Base-by-base conservation (phyloP, 1,139 yeast species). In the Diutina rugosa region DNA sequence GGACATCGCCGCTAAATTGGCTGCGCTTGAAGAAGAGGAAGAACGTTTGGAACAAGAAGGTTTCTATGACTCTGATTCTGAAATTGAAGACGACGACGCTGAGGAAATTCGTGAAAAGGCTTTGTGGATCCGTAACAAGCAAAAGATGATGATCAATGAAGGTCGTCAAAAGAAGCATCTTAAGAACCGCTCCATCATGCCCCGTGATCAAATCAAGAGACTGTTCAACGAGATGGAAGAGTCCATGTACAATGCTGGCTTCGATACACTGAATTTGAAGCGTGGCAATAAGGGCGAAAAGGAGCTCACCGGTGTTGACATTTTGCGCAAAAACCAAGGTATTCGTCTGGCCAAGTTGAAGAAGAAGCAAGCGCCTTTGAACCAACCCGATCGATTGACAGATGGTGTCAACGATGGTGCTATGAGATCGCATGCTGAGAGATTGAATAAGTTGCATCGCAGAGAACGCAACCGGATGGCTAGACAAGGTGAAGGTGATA, bases 1-100 rank as follows among this genome's bases (percentile, higher is more conserved):
- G 52, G 99, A 95, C 63, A 93, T 93, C 68, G 87, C 91, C 56
- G 87, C 90, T 63, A 93, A 93, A 73, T 80, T 93, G 69, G 90
- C 89, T 72, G 97, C 96, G 18, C 79, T 93, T 63, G 99, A 93
- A 74, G 97, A 88, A 61, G 99, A 93, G 72, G 99, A 93, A 76
- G 98, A 91, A 71, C 82, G 84, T 68, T 82, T 93, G 64, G 97
- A 91, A 72, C 75, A 80, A 57, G 97, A 91, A 74, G 99, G 99
- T 38, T 95, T 95, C 77, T 93, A 93, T 72, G 95, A 90, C 64
- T 86, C 95, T 52, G 97, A 90, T 67, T 84, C 85, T 55, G 95
- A 86, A 57, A 79, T 82, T 61, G 84, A 78, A 63, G 70, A 68
- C 57, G 80, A 76, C 59, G 75, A 71, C 55, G 88, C 82, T 59